phyloP scores from a whole-genome alignment of 2,329 filamentous ascomycete genomes.

The Colletotrichum tropicicola region DNA sequence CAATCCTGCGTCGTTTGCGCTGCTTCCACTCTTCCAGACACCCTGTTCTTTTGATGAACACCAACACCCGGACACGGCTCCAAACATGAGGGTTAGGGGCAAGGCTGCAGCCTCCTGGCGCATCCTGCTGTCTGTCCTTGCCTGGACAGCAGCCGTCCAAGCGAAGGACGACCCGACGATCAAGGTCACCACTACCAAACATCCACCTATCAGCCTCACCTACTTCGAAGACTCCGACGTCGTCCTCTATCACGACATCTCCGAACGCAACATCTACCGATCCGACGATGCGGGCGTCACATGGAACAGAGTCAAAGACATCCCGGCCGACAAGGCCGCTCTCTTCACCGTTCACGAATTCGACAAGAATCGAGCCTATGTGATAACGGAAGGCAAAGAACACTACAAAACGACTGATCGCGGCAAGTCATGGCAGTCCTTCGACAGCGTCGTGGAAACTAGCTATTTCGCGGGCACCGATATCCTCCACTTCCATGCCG shows the following conservation, averaged over 20 bases:
- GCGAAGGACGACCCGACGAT: conserved; percentile 75
- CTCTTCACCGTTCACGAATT: conserved; percentile 80
- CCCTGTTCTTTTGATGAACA: conserved; percentile 51
- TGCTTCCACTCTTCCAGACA: background rate
- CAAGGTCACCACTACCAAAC: conserved; percentile 70
- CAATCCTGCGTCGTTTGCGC: background rate
- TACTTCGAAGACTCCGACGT: conserved; percentile 94
- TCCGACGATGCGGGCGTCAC: conserved; percentile 82
- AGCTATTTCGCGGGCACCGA: conserved; percentile 58
- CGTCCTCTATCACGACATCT: conserved; percentile 76
- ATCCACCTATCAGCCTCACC: conserved; percentile 74
- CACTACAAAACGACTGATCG: conserved; percentile 88
- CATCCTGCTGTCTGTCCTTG: conserved; percentile 60
- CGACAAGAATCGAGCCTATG: conserved; percentile 81
- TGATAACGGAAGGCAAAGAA: conserved; percentile 72
- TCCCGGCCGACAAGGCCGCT: conserved; percentile 70
- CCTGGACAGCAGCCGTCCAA: conserved; percentile 47
- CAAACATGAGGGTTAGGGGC: conserved; percentile 65
- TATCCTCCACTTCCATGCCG: conserved; percentile 81
- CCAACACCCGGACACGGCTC: conserved; percentile 39
- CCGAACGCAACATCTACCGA: conserved; percentile 74
- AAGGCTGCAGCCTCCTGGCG: conserved; percentile 57
- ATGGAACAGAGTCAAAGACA: conserved; percentile 74
- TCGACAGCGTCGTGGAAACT: conserved; percentile 69
- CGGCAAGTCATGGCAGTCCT: conserved; percentile 83